phyloP scores from a whole-genome alignment of 257 asterid genomes.

The Petunia secreta region DNA sequence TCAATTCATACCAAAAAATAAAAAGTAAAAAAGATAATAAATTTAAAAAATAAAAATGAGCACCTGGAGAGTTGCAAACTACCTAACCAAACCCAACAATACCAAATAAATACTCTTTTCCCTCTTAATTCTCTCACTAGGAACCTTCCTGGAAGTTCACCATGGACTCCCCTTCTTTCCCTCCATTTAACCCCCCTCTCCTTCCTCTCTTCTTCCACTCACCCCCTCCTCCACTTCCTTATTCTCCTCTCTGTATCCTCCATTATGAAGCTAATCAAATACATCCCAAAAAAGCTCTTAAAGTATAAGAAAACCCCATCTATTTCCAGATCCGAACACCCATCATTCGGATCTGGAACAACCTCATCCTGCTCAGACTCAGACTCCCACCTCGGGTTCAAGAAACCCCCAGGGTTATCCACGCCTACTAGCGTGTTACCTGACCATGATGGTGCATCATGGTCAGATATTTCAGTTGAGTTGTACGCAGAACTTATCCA shows the following conservation, averaged over 20 bases:
- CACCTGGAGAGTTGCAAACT: neutral
- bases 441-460: slow-evolving; percentile 37
- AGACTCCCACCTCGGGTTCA: slow-evolving; percentile 4
- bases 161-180: slow-evolving; percentile 32
- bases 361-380: slow-evolving; percentile 36
- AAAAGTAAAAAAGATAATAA: too few relatives aligned
- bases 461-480: slow-evolving; percentile 49
- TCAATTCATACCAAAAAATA: too few relatives aligned
- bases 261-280: slow-evolving; percentile 54
- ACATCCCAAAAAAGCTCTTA: slow-evolving; percentile 55
- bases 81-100: neutral
- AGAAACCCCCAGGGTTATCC: slow-evolving; percentile 35
- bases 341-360: slow-evolving; percentile 37
- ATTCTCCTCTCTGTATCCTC: neutral
- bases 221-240: neutral
- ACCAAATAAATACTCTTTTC: neutral
- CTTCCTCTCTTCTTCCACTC: slow-evolving; percentile 20
- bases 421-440: slow-evolving; percentile 88
- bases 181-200: slow-evolving; percentile 28
- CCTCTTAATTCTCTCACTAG: slow-evolving; percentile 38
- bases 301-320: slow-evolving; percentile 31
- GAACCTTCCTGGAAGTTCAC: slow-evolving; percentile 74
- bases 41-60: too few relatives aligned
- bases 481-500: slow-evolving; percentile 51
- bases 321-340: slow-evolving; percentile 36